These are phyloP conservation scores for Aplosporella prunicola DNA, from an alignment of 2,329 filamentous ascomycete genomes.

Conservation along the genomic window DNA sequence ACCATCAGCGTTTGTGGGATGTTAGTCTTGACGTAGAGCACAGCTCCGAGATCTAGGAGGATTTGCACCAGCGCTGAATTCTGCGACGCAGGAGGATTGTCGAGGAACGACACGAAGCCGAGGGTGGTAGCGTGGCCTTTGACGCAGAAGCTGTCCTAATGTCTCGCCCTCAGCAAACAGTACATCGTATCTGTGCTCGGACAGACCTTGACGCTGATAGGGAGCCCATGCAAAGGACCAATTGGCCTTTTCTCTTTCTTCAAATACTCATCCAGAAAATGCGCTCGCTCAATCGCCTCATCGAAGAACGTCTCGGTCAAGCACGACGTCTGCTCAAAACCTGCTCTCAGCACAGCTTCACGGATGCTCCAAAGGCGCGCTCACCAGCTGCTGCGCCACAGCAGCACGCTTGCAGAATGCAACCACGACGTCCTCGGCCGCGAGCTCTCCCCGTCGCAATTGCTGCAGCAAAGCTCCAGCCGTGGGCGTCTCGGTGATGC, in stretches of 20 bases:
- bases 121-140: conserved; percentile 39
- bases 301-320: conserved; percentile 32
- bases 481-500: conserved; percentile 27
- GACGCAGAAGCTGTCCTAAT: conserved; percentile 44
- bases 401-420: conserved; percentile 47
- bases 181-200: too few relatives aligned
- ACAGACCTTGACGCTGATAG: conserved; percentile 41
- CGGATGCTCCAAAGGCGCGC: background rate
- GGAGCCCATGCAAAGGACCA: conserved; percentile 41
- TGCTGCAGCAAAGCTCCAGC: conserved; percentile 22
- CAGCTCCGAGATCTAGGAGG: conserved; percentile 32
- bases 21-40: conserved; percentile 45
- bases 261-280: conserved; percentile 23
- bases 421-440: conserved; percentile 35
- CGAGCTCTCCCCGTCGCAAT: conserved; percentile 19
- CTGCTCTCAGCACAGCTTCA: background rate
- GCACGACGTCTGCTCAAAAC: conserved; percentile 22
- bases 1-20: conserved; percentile 48
- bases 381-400: conserved; percentile 46
- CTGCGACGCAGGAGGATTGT: conserved; percentile 10
- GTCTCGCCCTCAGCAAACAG: too few relatives aligned
- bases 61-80: conserved; percentile 26
- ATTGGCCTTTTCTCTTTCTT: conserved; percentile 27
- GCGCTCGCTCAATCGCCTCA: conserved; percentile 25
- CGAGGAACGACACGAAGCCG: conserved; percentile 38